phyloP scores from a whole-genome alignment of 257 asterid species.

The Ocimum tenuiflorum region DNA sequence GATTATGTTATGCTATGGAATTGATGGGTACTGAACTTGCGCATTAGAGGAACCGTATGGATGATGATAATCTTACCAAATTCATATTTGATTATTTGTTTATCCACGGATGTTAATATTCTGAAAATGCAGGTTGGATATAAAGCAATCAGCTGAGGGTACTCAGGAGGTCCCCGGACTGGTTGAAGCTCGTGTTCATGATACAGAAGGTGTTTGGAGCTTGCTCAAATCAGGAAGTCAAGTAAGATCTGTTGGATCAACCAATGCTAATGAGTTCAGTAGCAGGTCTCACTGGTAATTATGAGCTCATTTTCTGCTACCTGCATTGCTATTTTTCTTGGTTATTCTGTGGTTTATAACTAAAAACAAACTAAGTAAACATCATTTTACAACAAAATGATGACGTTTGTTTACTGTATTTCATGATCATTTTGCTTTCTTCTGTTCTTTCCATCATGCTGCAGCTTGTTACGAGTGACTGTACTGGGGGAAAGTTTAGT shows the following conservation, averaged over 20 bases:
- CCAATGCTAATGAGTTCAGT: slow-evolving; percentile 91
- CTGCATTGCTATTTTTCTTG: neutral
- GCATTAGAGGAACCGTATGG: no score
- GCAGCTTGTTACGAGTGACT: slow-evolving; percentile 88
- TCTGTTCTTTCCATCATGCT: neutral
- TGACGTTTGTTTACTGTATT: neutral
- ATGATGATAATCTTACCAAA: neutral
- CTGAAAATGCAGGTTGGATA: slow-evolving; percentile 70
- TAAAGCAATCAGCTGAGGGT: slow-evolving; percentile 98
- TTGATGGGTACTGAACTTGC: no score
- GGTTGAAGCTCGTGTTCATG: slow-evolving; percentile 68
- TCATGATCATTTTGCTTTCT: neutral
- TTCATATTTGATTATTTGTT: no score
- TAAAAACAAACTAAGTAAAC: neutral
- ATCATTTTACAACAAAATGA: no score
- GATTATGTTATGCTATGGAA: no score
- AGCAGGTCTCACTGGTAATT: slow-evolving; percentile 97
- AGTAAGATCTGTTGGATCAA: slow-evolving; percentile 97
- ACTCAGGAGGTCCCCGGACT: slow-evolving; percentile 99
- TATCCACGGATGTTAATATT: no score
- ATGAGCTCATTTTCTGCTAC: slow-evolving; percentile 7
- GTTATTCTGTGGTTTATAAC: neutral
- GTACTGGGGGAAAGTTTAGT: slow-evolving; percentile 65
- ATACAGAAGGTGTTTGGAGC: slow-evolving; percentile 82
- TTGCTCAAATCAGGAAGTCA: slow-evolving; percentile 72